Base-by-base conservation (phyloP, 129 eudicot species). In the Heracleum sosnowskyi region DNA sequence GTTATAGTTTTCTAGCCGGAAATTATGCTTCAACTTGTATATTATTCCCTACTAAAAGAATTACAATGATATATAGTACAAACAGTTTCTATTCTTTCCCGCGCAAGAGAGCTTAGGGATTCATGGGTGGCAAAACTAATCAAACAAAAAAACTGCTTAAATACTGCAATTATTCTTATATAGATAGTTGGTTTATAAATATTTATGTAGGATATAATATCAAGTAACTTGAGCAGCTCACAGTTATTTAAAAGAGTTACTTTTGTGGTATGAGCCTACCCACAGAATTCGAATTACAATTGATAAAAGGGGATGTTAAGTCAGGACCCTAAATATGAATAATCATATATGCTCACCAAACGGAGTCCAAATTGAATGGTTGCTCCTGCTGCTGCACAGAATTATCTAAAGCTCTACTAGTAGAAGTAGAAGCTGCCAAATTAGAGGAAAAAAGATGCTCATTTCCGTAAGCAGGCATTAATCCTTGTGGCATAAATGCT, bases 301-400 rank as follows among this genome's bases (percentile, higher is more conserved):
- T 26, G 39, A 34, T 63, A 64, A 71, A 20, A 26, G 34, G 62
- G 68, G 26, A 34, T n/a, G 33, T 77, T 22, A 68, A 84, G 84
- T 42, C 62, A 78, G 42, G 64, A 80, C 57, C 44, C 79, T 69
- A 70, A 68, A 77, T 53, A 33, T 37, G 31, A 13, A 34, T 69
- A 68, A 20, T 11, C 72, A 57, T 4, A 64, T 7, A 29, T 49
- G 45, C 74, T 86, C 88, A 91, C 92, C 97, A 91, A 70, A 86
- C 86, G 88, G 97, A 86, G 85, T 88, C 96, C 97, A 90, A 76
- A 82, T 92, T 88, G 82, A 79, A 92, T 63, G 90, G 89, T 85
- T 88, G 96, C 87, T 88, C 89, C 83, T 79, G 86, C 29, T 82
- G 88, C 46, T 55, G 47, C 79, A 55, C 47, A 20, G 79, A 53